Evolutionary conservation across 129 eudicot species (phyloP).

Genomic region (Sambucus nigra): DNA sequence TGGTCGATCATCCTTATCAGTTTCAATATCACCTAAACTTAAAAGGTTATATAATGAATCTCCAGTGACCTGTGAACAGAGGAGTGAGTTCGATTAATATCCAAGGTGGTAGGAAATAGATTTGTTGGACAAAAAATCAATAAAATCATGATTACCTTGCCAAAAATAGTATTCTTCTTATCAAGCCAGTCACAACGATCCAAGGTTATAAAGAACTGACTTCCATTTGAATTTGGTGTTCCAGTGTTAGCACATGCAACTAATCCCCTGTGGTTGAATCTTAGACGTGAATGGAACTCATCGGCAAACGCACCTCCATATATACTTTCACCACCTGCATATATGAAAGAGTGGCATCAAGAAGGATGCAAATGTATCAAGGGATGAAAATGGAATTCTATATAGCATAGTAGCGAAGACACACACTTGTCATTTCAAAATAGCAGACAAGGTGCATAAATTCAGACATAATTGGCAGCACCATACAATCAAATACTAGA

Average conservation of each 20-base stretch:
- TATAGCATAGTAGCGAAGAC: not conserved
- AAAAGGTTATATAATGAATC: conserved; percentile 86
- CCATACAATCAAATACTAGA: not conserved
- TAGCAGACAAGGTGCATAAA: not conserved
- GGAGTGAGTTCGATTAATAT: conserved; percentile 8
- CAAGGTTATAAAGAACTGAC: conserved; percentile 84
- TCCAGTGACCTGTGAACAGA: conserved; percentile 63
- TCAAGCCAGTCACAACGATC: conserved; percentile 99
- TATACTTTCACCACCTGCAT: conserved; percentile 92
- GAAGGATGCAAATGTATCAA: not conserved
- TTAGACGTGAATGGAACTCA: conserved; percentile 84
- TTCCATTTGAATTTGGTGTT: conserved; percentile 73
- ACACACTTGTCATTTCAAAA: not conserved
- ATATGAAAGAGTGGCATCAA: not conserved
- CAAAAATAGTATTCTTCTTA: conserved; percentile 85
- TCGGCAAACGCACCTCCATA: conserved; percentile 74
- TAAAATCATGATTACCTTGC: conserved; percentile 61
- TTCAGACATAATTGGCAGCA: not conserved
- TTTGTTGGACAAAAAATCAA: not conserved
- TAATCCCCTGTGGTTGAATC: conserved; percentile 89
- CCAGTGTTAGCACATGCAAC: conserved; percentile 87
- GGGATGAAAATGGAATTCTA: not conserved
- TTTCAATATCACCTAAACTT: conserved; percentile 72
- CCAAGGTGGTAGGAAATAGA: not conserved
- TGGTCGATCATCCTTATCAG: conserved; percentile 77